Evolutionary conservation across 768 basidiomycete species (phyloP).

Genomic region (Erythrobasidium yunnanense): DNA sequence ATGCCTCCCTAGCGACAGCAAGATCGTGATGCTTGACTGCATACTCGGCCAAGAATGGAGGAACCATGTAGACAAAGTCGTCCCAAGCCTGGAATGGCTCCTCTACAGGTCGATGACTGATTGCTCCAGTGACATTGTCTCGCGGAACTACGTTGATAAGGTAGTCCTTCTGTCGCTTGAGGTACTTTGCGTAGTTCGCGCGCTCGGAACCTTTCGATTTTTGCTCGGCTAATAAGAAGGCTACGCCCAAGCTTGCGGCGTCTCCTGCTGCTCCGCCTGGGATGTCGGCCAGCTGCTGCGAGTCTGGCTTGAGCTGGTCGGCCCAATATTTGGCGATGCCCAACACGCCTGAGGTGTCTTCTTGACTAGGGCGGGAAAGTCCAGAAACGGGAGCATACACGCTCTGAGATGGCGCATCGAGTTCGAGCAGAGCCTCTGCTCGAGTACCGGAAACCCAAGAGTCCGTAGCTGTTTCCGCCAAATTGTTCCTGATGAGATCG

Average conservation of each 20-base stretch:
- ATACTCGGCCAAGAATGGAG: conserved; percentile 56
- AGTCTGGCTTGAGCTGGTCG: conserved; percentile 36
- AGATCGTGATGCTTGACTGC: conserved; percentile 52
- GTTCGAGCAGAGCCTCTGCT: conserved; percentile 49
- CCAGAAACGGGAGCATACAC: conserved; percentile 41
- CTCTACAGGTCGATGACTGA: conserved; percentile 54
- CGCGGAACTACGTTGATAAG: conserved; percentile 47
- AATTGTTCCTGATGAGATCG: background rate
- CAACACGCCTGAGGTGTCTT: conserved; percentile 33
- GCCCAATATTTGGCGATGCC: conserved; percentile 48
- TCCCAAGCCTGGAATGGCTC: conserved; percentile 7
- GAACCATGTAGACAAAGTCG: conserved; percentile 13
- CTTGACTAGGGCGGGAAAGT: too few relatives aligned
- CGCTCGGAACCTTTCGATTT: background rate
- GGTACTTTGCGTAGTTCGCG: conserved; percentile 23
- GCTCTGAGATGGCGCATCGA: conserved; percentile 46
- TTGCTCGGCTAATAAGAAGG: background rate
- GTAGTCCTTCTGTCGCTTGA: background rate
- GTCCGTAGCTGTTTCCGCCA: background rate
- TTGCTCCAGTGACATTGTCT: conserved; percentile 54
- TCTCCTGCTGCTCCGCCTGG: conserved; percentile 59
- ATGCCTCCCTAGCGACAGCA: conserved; percentile 55
- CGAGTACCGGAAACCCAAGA: conserved; percentile 7
- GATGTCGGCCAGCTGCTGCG: conserved; percentile 48
- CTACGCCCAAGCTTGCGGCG: conserved; percentile 47